A percentile compares a stretch with the other conserved stretches of the same genome.
Evolutionary conservation across 176 grass and related monocot species (phyloP).

Genomic region (Melocanna baccifera): DNA sequence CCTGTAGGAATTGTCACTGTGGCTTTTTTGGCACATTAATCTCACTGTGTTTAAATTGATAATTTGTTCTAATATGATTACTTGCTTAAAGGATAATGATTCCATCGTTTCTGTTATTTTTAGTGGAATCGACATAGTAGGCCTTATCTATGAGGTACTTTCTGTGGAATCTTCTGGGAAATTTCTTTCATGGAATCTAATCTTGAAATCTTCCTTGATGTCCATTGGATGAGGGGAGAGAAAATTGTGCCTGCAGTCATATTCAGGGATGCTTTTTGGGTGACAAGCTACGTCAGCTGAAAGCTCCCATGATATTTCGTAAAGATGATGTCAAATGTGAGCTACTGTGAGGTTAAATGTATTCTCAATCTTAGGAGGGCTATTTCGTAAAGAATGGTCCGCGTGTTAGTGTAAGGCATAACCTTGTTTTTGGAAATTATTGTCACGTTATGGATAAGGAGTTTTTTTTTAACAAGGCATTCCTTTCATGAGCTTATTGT

Average conservation of each 20-base stretch:
- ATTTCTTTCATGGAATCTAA: neutral
- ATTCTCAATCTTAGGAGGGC: slow-evolving; percentile 3
- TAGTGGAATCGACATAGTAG: neutral
- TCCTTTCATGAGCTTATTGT: neutral
- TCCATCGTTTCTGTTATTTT: neutral
- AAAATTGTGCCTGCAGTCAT: slow-evolving; percentile 1
- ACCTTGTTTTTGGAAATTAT: neutral
- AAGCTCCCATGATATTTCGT: neutral
- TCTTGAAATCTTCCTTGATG: neutral
- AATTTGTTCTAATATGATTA: neutral
- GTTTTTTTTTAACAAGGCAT: neutral
- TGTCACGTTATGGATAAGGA: neutral
- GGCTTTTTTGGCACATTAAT: neutral
- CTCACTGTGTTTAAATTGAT: neutral
- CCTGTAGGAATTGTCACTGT: too few relatives aligned
- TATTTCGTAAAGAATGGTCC: neutral
- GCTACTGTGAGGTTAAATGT: neutral
- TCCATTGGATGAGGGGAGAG: slow-evolving; percentile 15
- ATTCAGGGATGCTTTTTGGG: slow-evolving; percentile 10
- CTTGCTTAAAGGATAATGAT: neutral
- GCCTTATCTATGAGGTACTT: neutral
- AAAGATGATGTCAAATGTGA: neutral
- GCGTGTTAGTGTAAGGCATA: neutral
- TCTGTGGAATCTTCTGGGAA: neutral
- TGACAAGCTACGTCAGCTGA: neutral